Evolutionary conservation across 1,284 basidiomycete genomes (phyloP), one percentile per base, ranked within the genome.

Genomic region (Papiliotrema fonsecae): DNA sequence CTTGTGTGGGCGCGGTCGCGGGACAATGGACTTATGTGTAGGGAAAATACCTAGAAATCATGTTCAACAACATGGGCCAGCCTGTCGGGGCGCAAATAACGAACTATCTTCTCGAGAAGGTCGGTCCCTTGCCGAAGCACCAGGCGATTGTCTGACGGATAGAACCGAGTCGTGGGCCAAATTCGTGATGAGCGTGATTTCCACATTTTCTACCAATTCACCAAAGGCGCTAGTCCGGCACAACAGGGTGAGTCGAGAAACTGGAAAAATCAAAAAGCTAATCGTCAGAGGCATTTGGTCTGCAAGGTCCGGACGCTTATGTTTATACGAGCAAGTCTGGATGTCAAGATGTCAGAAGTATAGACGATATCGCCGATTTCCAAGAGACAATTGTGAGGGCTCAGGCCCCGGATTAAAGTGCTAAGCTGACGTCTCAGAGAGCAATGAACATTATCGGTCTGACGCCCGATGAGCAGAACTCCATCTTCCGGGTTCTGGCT

Each of bases 181-280:
- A 90, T 98, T 51, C 86, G 89, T 65, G 87, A 90, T 61, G 96
- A 99, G 75, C 83, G 96, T 54, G 90, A 96, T 73, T 99, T 99
- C 74, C 96, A 99, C 72, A 96, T 99, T 57, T 98, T 99, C 77
- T 99, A 98, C 74, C 96, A 99, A 71, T 94, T 98, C 72, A 97
- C 96, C 36, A 98, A 97, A 72, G 92, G 86, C 6, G 96, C 96
- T 4, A 84, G 86, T 5, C 78, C 85, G 39, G 86, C 85, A 47
- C 90, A 97, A 73, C 82, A 91, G 72, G 88, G 89, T 88, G 46
- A 27, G 39, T 7, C 18, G n/a, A n/a, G 11, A 7, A 24, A n/a
- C 9, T 14, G 19, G 11, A 27, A 11, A 26, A 24, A 9, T 21
- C 18, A 16, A 40, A 9, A 32, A 9, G 44, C 60, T 64, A 27